Conservation (phyloP, 2,329 filamentous ascomycete species). For the Lachnellula suecica region DNA sequence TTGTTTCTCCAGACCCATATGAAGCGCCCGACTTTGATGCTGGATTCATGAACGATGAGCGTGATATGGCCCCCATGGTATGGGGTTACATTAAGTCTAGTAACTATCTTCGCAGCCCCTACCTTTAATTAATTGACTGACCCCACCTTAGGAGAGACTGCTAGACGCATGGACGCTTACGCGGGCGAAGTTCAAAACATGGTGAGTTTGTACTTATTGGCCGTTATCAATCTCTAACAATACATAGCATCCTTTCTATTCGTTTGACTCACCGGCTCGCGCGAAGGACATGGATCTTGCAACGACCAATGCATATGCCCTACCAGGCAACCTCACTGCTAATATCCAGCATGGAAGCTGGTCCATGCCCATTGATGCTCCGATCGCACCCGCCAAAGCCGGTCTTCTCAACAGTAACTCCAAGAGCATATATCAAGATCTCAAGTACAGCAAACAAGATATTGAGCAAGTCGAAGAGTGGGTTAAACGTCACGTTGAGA, state of each 20-base stretch:
- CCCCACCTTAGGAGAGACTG: conserved; percentile 59
- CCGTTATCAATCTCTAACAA: conserved; percentile 27
- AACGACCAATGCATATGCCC: conserved; percentile 74
- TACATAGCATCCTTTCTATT: conserved; percentile 67
- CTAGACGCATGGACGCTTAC: conserved; percentile 54
- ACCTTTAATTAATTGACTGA: conserved; percentile 43
- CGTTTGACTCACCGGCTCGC: conserved; percentile 67
- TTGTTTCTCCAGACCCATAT: conserved; percentile 62
- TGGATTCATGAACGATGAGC: conserved; percentile 82
- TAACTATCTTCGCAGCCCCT: conserved; percentile 48
- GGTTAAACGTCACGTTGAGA: conserved; percentile 59
- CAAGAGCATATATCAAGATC: conserved; percentile 57
- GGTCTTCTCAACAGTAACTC: conserved; percentile 63
- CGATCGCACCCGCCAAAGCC: conserved; percentile 50
- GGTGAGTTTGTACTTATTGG: conserved; percentile 24
- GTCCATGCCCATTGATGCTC: too few relatives aligned
- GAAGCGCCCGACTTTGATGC: conserved; percentile 75
- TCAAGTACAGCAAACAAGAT: conserved; percentile 65
- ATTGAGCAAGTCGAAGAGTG: conserved; percentile 46
- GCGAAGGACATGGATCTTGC: conserved; percentile 72
- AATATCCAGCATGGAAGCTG: conserved; percentile 54
- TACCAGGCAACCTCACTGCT: conserved; percentile 47
- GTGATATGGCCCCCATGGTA: conserved; percentile 82
- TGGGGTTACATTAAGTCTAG: conserved; percentile 62
- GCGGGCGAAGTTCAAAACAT: conserved; percentile 47